A percentile compares a stretch with the other conserved stretches of the same genome.
Conservation (phyloP, 2,329 filamentous ascomycete species). For the Dactylellina sp. region DNA sequence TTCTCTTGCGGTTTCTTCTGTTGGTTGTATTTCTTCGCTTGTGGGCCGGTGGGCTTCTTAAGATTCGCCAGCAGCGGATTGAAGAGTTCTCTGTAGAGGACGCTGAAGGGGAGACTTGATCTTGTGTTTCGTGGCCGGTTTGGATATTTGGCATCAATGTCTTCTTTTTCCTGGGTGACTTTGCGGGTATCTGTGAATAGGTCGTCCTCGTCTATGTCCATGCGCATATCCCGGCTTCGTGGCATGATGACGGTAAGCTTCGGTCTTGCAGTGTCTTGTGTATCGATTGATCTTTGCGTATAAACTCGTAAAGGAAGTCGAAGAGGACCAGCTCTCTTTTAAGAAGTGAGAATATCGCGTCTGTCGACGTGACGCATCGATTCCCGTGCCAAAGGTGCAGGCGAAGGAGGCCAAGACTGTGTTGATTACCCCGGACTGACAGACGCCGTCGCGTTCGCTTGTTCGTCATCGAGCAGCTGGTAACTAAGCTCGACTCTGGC, state of each 20-base stretch:
- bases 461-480: slow-evolving; percentile 42
- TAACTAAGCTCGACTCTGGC: slow-evolving; percentile 8
- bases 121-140: slow-evolving; percentile 83
- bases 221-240: slow-evolving; percentile 42
- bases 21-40: slow-evolving; percentile 69
- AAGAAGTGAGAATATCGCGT: slow-evolving; percentile 7
- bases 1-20: slow-evolving; percentile 72
- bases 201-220: slow-evolving; percentile 48
- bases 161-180: slow-evolving; percentile 54
- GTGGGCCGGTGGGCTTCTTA: slow-evolving; percentile 73
- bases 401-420: background rate
- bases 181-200: slow-evolving; percentile 57
- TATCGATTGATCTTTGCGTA: background rate
- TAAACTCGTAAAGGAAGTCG: background rate
- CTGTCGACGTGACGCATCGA: slow-evolving; percentile 29
- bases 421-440: slow-evolving; percentile 34
- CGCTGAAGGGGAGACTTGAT: slow-evolving; percentile 80
- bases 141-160: slow-evolving; percentile 73
- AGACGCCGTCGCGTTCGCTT: slow-evolving; percentile 32
- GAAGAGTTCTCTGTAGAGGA: slow-evolving; percentile 81
- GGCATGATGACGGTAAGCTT: slow-evolving; percentile 37
- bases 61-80: slow-evolving; percentile 83
- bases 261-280: background rate
- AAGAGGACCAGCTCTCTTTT: slow-evolving; percentile 10
- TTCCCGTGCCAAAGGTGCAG: slow-evolving; percentile 33